phyloP scores from a whole-genome alignment of 768 basidiomycete genomes.

The Goffeauzyma gilvescens region DNA sequence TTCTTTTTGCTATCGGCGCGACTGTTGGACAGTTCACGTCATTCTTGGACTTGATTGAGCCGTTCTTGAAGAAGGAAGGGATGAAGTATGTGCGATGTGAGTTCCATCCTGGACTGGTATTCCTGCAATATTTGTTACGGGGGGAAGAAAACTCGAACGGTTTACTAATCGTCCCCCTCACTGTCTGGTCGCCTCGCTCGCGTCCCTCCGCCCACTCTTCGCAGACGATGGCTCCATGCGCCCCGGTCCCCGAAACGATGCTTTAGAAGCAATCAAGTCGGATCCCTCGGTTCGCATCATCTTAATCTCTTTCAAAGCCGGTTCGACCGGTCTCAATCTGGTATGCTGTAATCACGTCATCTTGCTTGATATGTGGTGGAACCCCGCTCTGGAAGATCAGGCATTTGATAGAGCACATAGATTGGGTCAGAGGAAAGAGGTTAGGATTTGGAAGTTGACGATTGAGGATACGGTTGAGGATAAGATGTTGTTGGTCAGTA shows the following conservation, averaged over 20 bases:
- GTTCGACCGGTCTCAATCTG: slow-evolving; percentile 79
- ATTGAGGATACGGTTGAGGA: slow-evolving; percentile 73
- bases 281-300: slow-evolving; percentile 50
- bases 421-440: slow-evolving; percentile 67
- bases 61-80: slow-evolving; percentile 51
- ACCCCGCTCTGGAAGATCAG: slow-evolving; percentile 46
- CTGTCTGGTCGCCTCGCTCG: neutral
- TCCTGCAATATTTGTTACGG: neutral
- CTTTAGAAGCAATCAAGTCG: slow-evolving; percentile 52
- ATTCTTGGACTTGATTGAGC: slow-evolving; percentile 67
- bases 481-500: slow-evolving; percentile 51
- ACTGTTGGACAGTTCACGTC: slow-evolving; percentile 46
- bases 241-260: slow-evolving; percentile 52
- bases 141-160: neutral
- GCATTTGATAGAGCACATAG: slow-evolving; percentile 13
- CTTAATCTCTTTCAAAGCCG: slow-evolving; percentile 89
- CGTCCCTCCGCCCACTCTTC: neutral
- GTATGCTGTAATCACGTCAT: slow-evolving; percentile 89
- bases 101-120: slow-evolving; percentile 27
- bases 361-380: slow-evolving; percentile 79
- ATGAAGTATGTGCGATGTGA: slow-evolving; percentile 68
- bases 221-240: slow-evolving; percentile 78
- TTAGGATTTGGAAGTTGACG: slow-evolving; percentile 52
- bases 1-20: neutral
- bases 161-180: neutral